Evolutionary conservation across 768 basidiomycete species (phyloP).

Genomic region (Tricholoma flavovirens): DNA sequence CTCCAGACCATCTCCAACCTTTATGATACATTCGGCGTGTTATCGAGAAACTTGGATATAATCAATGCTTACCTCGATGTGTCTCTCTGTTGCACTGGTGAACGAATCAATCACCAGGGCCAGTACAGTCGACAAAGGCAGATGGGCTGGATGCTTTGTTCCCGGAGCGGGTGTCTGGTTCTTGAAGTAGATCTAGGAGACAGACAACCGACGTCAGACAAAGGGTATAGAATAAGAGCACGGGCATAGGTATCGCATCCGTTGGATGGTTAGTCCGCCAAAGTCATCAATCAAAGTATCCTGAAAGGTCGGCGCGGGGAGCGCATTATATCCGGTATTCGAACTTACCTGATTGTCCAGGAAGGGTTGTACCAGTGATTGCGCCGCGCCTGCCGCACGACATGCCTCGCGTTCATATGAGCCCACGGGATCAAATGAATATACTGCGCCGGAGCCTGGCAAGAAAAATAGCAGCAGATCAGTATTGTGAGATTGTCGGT

Average conservation of each 20-base stretch:
- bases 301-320: constrained; percentile 18
- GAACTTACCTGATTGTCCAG: constrained; percentile 90
- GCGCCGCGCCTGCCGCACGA: constrained; percentile 95
- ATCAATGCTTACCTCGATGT: constrained; percentile 74
- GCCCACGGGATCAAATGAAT: constrained; percentile 99
- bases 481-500: constrained; percentile 2
- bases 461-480: constrained; percentile 7
- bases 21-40: constrained; percentile 7
- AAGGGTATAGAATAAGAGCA: constrained; percentile 19
- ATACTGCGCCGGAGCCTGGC: constrained; percentile 90
- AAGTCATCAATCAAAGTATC: constrained; percentile 5
- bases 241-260: constrained; percentile 42
- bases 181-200: constrained; percentile 88
- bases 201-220: constrained; percentile 20
- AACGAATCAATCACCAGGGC: constrained; percentile 93
- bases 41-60: constrained; percentile 6
- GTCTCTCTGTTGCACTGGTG: constrained; percentile 94
- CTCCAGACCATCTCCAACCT: constrained; percentile 96
- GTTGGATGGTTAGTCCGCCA: background rate
- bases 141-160: constrained; percentile 68
- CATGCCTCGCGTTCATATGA: constrained; percentile 97
- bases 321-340: constrained; percentile 9
- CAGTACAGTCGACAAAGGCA: constrained; percentile 77
- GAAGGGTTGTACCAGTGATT: constrained; percentile 93
- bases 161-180: constrained; percentile 80